Evolutionary conservation across 108 stramenopile genomes (phyloP).

Genomic region (Fistulifera pelliculosa): DNA sequence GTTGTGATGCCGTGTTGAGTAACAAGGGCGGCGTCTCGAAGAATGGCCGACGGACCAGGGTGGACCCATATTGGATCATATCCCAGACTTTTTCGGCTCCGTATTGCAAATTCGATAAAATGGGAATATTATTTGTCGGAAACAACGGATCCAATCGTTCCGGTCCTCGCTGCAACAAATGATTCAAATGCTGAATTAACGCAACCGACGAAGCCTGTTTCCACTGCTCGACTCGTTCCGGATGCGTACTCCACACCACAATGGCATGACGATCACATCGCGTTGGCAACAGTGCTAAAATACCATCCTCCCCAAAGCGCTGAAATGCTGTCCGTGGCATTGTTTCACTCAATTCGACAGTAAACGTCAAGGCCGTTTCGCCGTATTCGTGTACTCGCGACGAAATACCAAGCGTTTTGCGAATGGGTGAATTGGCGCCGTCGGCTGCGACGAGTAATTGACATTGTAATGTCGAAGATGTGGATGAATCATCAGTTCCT

Average conservation of each 20-base stretch:
- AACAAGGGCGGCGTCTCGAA: slow-evolving; percentile 29
- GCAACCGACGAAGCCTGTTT: slow-evolving; percentile 21
- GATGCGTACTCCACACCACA: slow-evolving; percentile 77
- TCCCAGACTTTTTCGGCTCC: slow-evolving; percentile 37
- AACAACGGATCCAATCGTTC: slow-evolving; percentile 33
- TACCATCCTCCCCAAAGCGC: slow-evolving; percentile 52
- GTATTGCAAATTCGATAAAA: slow-evolving; percentile 24
- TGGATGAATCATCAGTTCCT: no score
- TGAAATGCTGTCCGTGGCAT: slow-evolving; percentile 61
- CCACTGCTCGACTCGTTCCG: slow-evolving; percentile 34
- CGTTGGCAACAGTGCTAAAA: slow-evolving; percentile 73
- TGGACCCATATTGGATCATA: slow-evolving; percentile 36
- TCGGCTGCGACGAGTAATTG: slow-evolving; percentile 70
- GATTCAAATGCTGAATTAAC: slow-evolving; percentile 44
- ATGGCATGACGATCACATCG: slow-evolving; percentile 62
- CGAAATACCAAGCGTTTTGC: slow-evolving; percentile 32
- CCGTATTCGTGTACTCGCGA: slow-evolving; percentile 43
- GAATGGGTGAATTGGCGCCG: slow-evolving; percentile 67
- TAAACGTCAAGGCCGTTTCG: slow-evolving; percentile 66
- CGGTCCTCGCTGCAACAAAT: slow-evolving; percentile 54
- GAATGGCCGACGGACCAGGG: slow-evolving; percentile 20
- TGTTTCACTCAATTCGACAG: slow-evolving; percentile 43
- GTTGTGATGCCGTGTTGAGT: slow-evolving; percentile 18
- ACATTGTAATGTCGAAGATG: no score
- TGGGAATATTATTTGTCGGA: slow-evolving; percentile 1